Percentiles rank a stretch among this genome's conserved stretches.
phyloP scores from a whole-genome alignment of 306 rosid species.

The Lablab purpureus region DNA sequence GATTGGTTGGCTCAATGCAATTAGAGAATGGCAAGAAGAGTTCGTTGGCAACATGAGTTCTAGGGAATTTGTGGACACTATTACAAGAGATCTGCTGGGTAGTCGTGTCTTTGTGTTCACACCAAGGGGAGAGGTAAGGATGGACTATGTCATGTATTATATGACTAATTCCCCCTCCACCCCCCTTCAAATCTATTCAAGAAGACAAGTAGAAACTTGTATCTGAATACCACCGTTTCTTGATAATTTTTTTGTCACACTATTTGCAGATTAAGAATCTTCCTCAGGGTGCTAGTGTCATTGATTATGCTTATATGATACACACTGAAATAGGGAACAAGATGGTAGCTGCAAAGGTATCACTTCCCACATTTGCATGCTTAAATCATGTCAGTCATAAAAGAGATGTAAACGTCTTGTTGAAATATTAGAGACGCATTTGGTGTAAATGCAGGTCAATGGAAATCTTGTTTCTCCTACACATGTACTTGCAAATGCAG shows the following conservation, averaged over 20 bases:
- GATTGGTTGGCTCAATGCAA: constrained; percentile 99
- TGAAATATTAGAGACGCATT: constrained; percentile 30
- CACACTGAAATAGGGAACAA: constrained; percentile 99
- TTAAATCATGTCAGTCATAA: constrained; percentile 15
- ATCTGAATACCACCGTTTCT: constrained; percentile 28
- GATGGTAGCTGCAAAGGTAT: constrained; percentile 99
- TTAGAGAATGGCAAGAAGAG: constrained; percentile 99
- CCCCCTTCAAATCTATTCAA: not conserved
- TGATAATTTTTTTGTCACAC: constrained; percentile 39
- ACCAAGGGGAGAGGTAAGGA: constrained; percentile 94
- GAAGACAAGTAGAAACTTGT: constrained; percentile 29
- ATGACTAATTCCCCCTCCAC: not conserved
- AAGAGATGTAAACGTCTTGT: constrained; percentile 18
- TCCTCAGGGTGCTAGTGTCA: constrained; percentile 92
- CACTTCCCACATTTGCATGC: constrained; percentile 30
- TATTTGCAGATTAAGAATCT: constrained; percentile 86
- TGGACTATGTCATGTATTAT: constrained; percentile 23
- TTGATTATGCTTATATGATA: constrained; percentile 98
- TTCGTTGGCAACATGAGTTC: constrained; percentile 99
- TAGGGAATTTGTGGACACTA: constrained; percentile 95
- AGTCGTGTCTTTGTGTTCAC: constrained; percentile 98
- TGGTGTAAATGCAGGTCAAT: constrained; percentile 79
- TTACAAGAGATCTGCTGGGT: constrained; percentile 94
- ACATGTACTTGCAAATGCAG: constrained; percentile 92
- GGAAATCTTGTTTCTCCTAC: constrained; percentile 92